Base-by-base conservation (phyloP, 2,329 filamentous ascomycete genomes). In the Stemphylium vesicarium region DNA sequence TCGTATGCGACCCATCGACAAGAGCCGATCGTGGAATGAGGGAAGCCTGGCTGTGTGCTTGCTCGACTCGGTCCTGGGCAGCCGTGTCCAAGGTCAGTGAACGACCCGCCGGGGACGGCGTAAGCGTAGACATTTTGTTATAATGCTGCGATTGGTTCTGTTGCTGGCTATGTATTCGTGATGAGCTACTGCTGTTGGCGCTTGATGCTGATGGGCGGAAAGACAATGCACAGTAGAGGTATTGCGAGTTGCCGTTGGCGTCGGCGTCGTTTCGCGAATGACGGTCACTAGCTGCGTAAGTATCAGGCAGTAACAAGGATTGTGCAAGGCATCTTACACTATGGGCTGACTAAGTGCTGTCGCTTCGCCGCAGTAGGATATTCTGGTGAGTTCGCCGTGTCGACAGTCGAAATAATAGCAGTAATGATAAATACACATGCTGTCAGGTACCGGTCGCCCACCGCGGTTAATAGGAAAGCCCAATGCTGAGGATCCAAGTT, bases 401-500 rank as follows among this genome's bases (percentile, higher is more conserved):
- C 54, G 58, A 60, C 74, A 77, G 20, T 41, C 24, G 5, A 66
- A 65, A 50, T 66, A 72, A 59, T 71, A 74, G 45, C 69, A 53
- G 62, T 75, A 75, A 54, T 44, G 53, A 56, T 74, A 77, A 6
- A 62, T 43, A 58, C 74, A 77, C 74, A 77, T 77, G 44, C 43
- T 59, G 49, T 41, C 43, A 40, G 56, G 48, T 37, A 42, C 53
- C 53, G 24, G 49, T 50, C 53, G 52, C 58, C 55, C 47, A 36
- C 38, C 35, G 38, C 24, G 36, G 49, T 42, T 44, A 56, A 35
- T 43, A 29, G 44, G 62, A 51, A 60, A 49, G 43, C 36, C 43
- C 52, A 41, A 58, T 37, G 45, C 26, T 29, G 24, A 3, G 20
- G 39, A 33, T 43, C 47, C 47, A 53, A 60, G 18, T 43, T 20